A percentile compares a stretch with the other conserved stretches of the same genome.
phyloP scores from a whole-genome alignment of 768 basidiomycete species.

The Leucosporidium yakuticum region DNA sequence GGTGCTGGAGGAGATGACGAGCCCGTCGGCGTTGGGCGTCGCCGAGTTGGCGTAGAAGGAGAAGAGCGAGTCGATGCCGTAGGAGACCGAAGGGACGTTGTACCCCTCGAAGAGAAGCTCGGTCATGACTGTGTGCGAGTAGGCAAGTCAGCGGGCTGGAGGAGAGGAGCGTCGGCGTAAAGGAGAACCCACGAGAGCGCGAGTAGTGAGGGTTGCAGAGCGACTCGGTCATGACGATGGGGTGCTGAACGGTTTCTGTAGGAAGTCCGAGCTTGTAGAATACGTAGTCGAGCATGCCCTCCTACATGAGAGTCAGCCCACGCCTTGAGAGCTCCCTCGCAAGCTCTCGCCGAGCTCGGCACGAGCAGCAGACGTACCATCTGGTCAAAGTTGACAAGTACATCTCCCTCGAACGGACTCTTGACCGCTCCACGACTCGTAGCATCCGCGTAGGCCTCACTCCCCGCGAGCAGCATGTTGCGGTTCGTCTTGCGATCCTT shows the following conservation, averaged over 20 bases:
- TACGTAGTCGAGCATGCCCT: constrained; percentile 86
- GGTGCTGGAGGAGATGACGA: constrained; percentile 85
- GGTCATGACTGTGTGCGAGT: constrained; percentile 63
- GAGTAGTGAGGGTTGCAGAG: constrained; percentile 83
- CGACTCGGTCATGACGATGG: constrained; percentile 88
- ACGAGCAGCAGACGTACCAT: constrained; percentile 53
- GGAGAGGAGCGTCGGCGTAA: constrained; percentile 13
- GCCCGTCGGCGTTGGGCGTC: constrained; percentile 59
- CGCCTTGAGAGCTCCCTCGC: neutral
- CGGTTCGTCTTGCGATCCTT: constrained; percentile 81
- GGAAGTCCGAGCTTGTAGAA: constrained; percentile 82
- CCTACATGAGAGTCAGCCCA: constrained; percentile 52
- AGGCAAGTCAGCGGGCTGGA: neutral
- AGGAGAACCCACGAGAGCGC: constrained; percentile 60
- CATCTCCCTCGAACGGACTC: constrained; percentile 89
- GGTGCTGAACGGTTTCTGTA: constrained; percentile 66
- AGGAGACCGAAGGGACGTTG: constrained; percentile 73
- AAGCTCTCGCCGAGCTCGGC: neutral
- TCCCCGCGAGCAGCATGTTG: constrained; percentile 78
- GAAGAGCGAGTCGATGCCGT: constrained; percentile 83
- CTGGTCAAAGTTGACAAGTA: constrained; percentile 83
- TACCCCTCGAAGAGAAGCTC: constrained; percentile 96
- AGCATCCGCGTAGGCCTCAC: constrained; percentile 78
- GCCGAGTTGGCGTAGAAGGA: constrained; percentile 73
- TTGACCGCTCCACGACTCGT: constrained; percentile 70